phyloP scores from a whole-genome alignment of 2,329 filamentous ascomycete species.

The Aspergillus aculeatinus region DNA sequence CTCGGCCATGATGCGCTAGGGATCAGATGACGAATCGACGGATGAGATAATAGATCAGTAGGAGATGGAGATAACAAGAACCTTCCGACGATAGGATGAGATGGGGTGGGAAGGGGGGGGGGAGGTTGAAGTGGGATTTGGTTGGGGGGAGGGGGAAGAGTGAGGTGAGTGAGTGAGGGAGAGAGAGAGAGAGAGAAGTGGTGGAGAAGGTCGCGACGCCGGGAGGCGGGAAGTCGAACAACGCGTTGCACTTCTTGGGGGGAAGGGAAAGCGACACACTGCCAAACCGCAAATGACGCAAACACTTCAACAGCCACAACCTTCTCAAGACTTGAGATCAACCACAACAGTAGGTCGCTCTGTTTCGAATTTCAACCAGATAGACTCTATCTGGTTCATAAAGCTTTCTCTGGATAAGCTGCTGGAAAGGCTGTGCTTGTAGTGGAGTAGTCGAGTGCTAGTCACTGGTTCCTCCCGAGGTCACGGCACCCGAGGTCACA shows the following conservation, averaged over 20 bases:
- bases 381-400: background rate
- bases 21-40: slow-evolving; percentile 18
- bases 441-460: background rate
- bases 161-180: slow-evolving; percentile 28
- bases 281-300: slow-evolving; percentile 25
- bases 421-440: background rate
- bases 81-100: slow-evolving; percentile 12
- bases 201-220: slow-evolving; percentile 30
- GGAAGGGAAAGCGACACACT: slow-evolving; percentile 16
- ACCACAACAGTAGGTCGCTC: background rate
- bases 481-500: background rate
- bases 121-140: slow-evolving; percentile 24
- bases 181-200: slow-evolving; percentile 20
- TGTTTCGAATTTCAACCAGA: background rate
- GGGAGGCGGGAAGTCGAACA: slow-evolving; percentile 30
- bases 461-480: background rate
- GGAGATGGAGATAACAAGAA: slow-evolving; percentile 13
- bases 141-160: slow-evolving; percentile 22
- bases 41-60: slow-evolving; percentile 9
- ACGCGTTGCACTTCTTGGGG: slow-evolving; percentile 26
- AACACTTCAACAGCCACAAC: slow-evolving; percentile 18
- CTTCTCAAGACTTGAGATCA: slow-evolving; percentile 5
- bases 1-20: slow-evolving; percentile 41
- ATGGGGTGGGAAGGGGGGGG: slow-evolving; percentile 18
- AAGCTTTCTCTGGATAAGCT: background rate